Base-by-base conservation (phyloP, 352 stramenopile species). In the Phytophthora ohioensis region DNA sequence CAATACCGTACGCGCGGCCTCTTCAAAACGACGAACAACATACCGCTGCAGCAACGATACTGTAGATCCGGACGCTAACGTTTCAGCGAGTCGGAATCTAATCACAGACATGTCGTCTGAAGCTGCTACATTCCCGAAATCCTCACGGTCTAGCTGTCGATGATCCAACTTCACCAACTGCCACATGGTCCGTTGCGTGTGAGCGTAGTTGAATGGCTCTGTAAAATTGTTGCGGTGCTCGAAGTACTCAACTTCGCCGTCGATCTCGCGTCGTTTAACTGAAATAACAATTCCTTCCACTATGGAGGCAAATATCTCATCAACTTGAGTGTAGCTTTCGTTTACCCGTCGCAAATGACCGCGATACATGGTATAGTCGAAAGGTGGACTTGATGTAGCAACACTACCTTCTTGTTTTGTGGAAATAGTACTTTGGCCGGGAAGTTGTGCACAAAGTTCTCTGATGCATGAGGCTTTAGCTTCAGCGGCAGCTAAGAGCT, bases 61-160 rank as follows among this genome's bases (percentile, higher is more conserved):
- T 31, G 38, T 48, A 4, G 39, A 4, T 30, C 53, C 54, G 13
- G 38, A 64, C 27, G 30, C 52, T 46, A 61, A 62, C 41, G 35
- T 27, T 3, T 27, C 17, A 1, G 46, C 13, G 2, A 73, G 46
- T n/a, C 63, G 67, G 34, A 71, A 81, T 17, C 79, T 71, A 35
- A 76, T 47, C 0, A 73, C 67, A 47, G 75, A 59, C 0, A 72
- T 73, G 49, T 80, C 57, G 3, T 73, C 55, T 7, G 72, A 69
- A 17, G 71, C 48, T 13, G 17, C 55, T 5, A 75, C 15, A 15
- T 52, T 45, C 10, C 62, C 43, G 38, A 73, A 81, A 41, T 67
- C 31, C 4, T 74, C 57, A 46, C 69, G 34, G 27, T 64, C 43
- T 30, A 71, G 45, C 10, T 70, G 67, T 13, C 67, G 70, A 57